Evolutionary conservation across 139 green algal species (phyloP).

Genomic region (Ostreobium quekettii): DNA sequence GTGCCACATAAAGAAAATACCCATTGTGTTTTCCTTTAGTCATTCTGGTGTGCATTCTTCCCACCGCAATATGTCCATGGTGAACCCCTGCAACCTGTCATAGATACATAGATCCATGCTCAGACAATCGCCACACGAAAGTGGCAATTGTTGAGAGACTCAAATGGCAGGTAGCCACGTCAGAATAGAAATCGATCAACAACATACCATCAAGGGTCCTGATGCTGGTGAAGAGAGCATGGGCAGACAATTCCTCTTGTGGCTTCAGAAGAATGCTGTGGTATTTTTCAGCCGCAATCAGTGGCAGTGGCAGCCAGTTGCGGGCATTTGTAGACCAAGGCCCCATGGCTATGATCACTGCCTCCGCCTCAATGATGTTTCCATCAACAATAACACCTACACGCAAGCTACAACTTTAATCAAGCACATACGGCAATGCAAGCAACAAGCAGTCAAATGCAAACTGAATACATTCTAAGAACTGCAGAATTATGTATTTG

Average conservation of each 20-base stretch:
- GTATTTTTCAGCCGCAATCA: conserved; percentile 51
- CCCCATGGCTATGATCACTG: conserved; percentile 65
- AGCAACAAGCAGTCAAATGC: no score
- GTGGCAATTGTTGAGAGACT: background rate
- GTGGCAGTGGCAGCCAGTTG: conserved; percentile 38
- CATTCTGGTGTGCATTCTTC: no score
- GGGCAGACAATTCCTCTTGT: conserved; percentile 19
- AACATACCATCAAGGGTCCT: conserved; percentile 22
- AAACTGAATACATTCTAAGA: no score
- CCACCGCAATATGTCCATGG: no score
- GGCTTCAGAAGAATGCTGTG: conserved; percentile 60
- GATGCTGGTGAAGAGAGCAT: conserved; percentile 41
- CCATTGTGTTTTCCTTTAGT: no score
- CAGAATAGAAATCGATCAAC: conserved; percentile 16
- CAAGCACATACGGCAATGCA: background rate
- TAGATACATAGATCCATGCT: background rate
- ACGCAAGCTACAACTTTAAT: background rate
- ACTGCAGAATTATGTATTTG: no score
- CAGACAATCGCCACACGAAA: background rate
- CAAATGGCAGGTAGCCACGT: background rate
- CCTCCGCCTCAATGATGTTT: conserved; percentile 32
- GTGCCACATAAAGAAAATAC: no score
- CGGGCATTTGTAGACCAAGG: conserved; percentile 48
- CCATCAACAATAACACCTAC: conserved; percentile 35
- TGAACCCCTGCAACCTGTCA: no score